Conservation (phyloP, 2,329 filamentous ascomycete species). For the Macroventuria anomochaeta region DNA sequence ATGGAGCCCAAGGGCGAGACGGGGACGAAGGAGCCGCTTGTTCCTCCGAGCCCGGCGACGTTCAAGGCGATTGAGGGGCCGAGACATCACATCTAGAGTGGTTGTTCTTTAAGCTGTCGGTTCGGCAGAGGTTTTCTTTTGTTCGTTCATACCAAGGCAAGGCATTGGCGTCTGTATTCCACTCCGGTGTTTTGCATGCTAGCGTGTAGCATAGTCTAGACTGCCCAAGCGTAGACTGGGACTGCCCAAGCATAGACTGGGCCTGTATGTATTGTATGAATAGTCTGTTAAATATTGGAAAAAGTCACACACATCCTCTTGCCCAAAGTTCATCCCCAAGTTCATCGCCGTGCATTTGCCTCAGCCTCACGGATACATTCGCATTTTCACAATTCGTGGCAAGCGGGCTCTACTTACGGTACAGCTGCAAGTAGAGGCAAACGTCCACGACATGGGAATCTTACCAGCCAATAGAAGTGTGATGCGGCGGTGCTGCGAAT, state of each 20-base stretch:
- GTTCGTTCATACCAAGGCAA: constrained; percentile 1
- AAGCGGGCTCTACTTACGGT: no score
- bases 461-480: no score
- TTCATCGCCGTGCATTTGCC: no score
- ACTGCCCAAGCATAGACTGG: neutral
- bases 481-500: no score
- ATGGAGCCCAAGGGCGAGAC: constrained; percentile 43
- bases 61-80: constrained; percentile 24
- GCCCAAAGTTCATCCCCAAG: no score
- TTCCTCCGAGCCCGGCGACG: constrained; percentile 39
- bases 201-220: constrained; percentile 6
- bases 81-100: constrained; percentile 8
- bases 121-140: neutral
- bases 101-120: no score
- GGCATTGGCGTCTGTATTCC: neutral
- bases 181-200: neutral
- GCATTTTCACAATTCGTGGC: no score
- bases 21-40: constrained; percentile 44
- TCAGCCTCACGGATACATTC: no score
- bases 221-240: neutral
- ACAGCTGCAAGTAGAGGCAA: no score
- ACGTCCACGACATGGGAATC: no score
- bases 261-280: constrained; percentile 12
- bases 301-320: neutral
- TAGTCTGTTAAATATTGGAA: neutral